Percentiles rank a stretch among this genome's conserved stretches.
These are phyloP conservation scores for Fusarium acutatum DNA, from an alignment of 2,329 filamentous ascomycete species.

Conservation along the genomic window DNA sequence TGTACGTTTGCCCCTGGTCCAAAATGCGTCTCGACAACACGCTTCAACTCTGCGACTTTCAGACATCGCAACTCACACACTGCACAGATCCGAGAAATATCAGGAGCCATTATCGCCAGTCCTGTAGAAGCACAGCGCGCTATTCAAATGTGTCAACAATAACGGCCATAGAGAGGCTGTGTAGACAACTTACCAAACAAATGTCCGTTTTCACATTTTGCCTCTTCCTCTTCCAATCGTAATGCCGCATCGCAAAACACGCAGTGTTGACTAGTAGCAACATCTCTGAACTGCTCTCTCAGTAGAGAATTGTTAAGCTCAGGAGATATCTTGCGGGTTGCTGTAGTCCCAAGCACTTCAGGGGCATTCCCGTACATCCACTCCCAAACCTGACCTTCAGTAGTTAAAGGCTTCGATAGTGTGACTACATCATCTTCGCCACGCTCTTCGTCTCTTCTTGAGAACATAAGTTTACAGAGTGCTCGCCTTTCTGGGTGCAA, in stretches of 20 bases:
- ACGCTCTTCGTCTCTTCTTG: slow-evolving; percentile 38
- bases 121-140: slow-evolving; percentile 64
- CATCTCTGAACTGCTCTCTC: slow-evolving; percentile 50
- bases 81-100: slow-evolving; percentile 62
- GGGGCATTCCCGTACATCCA: slow-evolving; percentile 66
- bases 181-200: slow-evolving; percentile 49
- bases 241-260: slow-evolving; percentile 56
- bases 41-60: slow-evolving; percentile 52
- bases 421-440: background rate
- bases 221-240: slow-evolving; percentile 45
- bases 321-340: slow-evolving; percentile 23
- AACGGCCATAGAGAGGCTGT: background rate
- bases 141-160: slow-evolving; percentile 33
- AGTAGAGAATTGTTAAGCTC: slow-evolving; percentile 40
- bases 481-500: slow-evolving; percentile 56
- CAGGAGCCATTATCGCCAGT: slow-evolving; percentile 63
- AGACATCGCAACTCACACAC: slow-evolving; percentile 64
- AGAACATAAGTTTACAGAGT: slow-evolving; percentile 50
- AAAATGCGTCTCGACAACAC: slow-evolving; percentile 44
- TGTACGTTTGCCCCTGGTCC: slow-evolving; percentile 42
- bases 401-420: slow-evolving; percentile 44
- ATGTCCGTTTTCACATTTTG: slow-evolving; percentile 51
- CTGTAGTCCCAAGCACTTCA: slow-evolving; percentile 53
- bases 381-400: slow-evolving; percentile 64
- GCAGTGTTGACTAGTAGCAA: slow-evolving; percentile 52